Percentiles rank a stretch among this genome's conserved stretches.
These are phyloP conservation scores for Ramalina intermedia DNA, from an alignment of 495 filamentous ascomycete species.

Conservation along the genomic window DNA sequence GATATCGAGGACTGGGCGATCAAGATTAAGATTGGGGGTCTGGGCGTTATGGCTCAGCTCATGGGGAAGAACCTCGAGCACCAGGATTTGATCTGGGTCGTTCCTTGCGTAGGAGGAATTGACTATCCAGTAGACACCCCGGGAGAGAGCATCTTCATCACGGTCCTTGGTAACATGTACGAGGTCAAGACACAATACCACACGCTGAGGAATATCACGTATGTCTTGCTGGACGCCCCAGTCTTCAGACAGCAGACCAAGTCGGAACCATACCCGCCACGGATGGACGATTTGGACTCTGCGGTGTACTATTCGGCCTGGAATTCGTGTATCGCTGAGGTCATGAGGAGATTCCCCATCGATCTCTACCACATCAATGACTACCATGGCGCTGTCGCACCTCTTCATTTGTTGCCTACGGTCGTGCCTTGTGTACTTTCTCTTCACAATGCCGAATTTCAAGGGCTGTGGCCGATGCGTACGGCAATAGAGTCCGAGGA, in stretches of 20 bases:
- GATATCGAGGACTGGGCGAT: constrained; percentile 33
- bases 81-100: constrained; percentile 34
- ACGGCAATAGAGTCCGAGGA: constrained; percentile 43
- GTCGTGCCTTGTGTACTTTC: constrained; percentile 43
- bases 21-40: constrained; percentile 33
- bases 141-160: constrained; percentile 28
- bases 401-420: constrained; percentile 50
- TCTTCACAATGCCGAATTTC: constrained; percentile 53
- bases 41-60: constrained; percentile 34
- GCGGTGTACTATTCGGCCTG: constrained; percentile 48
- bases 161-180: constrained; percentile 24
- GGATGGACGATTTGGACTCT: constrained; percentile 34
- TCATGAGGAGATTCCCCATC: constrained; percentile 40
- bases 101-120: constrained; percentile 31
- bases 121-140: constrained; percentile 29
- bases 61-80: constrained; percentile 33
- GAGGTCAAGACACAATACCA: constrained; percentile 31
- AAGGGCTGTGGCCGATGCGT: constrained; percentile 54
- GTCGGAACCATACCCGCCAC: constrained; percentile 28
- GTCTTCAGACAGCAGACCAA: constrained; percentile 30
- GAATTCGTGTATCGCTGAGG: constrained; percentile 46
- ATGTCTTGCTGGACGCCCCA: constrained; percentile 29
- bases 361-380: constrained; percentile 72
- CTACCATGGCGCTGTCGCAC: constrained; percentile 62
- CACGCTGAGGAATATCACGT: constrained; percentile 30